phyloP scores from a whole-genome alignment of 2,329 filamentous ascomycete genomes.

The Pochonia chlamydosporia region DNA sequence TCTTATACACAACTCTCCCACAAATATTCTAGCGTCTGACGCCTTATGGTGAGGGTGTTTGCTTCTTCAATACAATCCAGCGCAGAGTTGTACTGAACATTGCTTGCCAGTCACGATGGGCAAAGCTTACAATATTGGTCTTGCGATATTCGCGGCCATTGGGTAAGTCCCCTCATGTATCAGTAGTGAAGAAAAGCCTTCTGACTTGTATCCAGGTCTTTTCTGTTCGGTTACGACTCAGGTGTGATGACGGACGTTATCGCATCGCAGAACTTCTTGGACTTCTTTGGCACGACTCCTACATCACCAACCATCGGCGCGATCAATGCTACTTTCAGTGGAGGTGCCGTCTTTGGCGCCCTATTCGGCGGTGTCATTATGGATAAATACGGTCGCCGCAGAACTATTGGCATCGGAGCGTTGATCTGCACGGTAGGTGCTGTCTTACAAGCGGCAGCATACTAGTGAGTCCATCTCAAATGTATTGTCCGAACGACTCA shows the following conservation, averaged over 20 bases:
- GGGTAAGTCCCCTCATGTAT: conserved; percentile 22
- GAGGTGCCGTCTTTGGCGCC: conserved; percentile 19
- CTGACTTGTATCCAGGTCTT: conserved; percentile 21
- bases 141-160: conserved; percentile 35
- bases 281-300: conserved; percentile 45
- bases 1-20: no score
- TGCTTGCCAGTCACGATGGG: conserved; percentile 24
- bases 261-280: conserved; percentile 45
- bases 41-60: no score
- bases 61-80: no score
- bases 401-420: conserved; percentile 48
- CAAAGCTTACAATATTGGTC: conserved; percentile 29
- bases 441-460: conserved; percentile 45
- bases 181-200: no score
- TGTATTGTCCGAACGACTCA: background rate
- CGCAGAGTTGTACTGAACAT: no score
- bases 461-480: conserved; percentile 11
- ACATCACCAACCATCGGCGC: conserved; percentile 40
- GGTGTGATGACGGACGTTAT: conserved; percentile 42
- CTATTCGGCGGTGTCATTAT: conserved; percentile 34
- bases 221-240: conserved; percentile 37
- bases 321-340: conserved; percentile 51
- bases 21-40: no score
- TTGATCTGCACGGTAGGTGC: conserved; percentile 46
- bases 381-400: conserved; percentile 48